Evolutionary conservation across 78 protist genomes (phyloP).

Genomic region (Monosiga brevicollis): DNA sequence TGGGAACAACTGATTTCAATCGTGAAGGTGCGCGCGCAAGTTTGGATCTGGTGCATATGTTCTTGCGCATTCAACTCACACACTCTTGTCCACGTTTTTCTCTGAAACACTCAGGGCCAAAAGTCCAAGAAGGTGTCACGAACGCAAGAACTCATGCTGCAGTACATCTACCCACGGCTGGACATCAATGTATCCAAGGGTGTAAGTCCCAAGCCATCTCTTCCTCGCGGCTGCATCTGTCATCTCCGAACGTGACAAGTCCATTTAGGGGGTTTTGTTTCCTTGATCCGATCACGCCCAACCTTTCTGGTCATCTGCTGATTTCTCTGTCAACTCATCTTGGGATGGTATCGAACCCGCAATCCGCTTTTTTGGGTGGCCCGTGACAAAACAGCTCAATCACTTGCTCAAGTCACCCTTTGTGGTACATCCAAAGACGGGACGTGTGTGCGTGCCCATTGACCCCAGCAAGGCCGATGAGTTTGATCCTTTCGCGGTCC

Average conservation of each 20-base stretch:
- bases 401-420: slow-evolving; percentile 96
- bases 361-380: too few species aligned
- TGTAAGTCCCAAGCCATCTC: too few species aligned
- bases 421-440: slow-evolving; percentile 94
- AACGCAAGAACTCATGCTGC: slow-evolving; percentile 55
- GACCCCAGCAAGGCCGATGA: neutral
- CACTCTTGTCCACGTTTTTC: neutral
- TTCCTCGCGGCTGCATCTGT: too few species aligned
- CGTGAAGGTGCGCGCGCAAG: neutral
- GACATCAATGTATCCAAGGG: slow-evolving; percentile 84
- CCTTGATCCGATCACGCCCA: too few species aligned
- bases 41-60: too few species aligned
- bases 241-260: too few species aligned
- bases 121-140: neutral
- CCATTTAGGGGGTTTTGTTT: too few species aligned
- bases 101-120: neutral
- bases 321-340: neutral
- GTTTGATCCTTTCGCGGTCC: slow-evolving; percentile 27
- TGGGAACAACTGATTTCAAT: too few species aligned
- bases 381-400: too few species aligned
- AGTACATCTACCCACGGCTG: slow-evolving; percentile 72
- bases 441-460: slow-evolving; percentile 54
- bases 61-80: neutral
- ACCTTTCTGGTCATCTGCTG: too few species aligned
- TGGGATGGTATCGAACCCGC: neutral